A percentile compares a stretch with the other conserved stretches of the same genome.
These are phyloP conservation scores for Aspergillus haitiensis DNA, from an alignment of 495 filamentous ascomycete genomes.

Conservation along the genomic window DNA sequence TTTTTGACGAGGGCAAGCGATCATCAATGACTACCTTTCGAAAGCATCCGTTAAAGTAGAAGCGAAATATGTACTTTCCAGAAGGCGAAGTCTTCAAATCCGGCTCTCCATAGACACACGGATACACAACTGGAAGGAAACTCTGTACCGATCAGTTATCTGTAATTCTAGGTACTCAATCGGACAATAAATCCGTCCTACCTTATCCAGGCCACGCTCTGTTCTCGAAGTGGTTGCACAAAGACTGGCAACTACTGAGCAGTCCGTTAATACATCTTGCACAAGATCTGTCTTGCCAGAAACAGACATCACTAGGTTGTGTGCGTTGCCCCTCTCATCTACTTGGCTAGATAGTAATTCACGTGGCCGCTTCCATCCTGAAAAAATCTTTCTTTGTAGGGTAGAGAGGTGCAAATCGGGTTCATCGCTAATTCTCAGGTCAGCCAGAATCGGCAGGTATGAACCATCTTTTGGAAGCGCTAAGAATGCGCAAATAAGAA, in stretches of 20 bases:
- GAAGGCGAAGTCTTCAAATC: slow-evolving; percentile 63
- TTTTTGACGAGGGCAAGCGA: slow-evolving; percentile 77
- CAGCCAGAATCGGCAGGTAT: too few relatives aligned
- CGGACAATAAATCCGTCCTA: slow-evolving; percentile 29
- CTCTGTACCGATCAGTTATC: slow-evolving; percentile 51
- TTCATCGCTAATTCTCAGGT: slow-evolving; percentile 56
- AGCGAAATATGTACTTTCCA: slow-evolving; percentile 87
- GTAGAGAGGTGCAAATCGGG: slow-evolving; percentile 67
- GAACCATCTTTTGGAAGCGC: slow-evolving; percentile 27
- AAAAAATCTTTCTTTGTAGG: slow-evolving; percentile 68
- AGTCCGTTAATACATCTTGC: slow-evolving; percentile 92
- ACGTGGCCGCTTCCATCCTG: slow-evolving; percentile 74
- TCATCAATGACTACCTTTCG: slow-evolving; percentile 90
- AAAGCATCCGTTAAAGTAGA: slow-evolving; percentile 93
- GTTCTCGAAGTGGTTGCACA: slow-evolving; percentile 74
- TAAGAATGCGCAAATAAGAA: not conserved
- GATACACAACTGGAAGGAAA: slow-evolving; percentile 69
- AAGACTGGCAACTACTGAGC: slow-evolving; percentile 93
- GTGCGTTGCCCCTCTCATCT: slow-evolving; percentile 11
- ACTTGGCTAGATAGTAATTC: slow-evolving; percentile 46
- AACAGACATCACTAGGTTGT: slow-evolving; percentile 53
- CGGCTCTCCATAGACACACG: slow-evolving; percentile 58
- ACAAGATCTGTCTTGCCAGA: slow-evolving; percentile 69
- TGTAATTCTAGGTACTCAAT: not conserved
- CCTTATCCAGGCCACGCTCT: slow-evolving; percentile 60